Base-by-base conservation (phyloP, 2,329 filamentous ascomycete genomes). In the Alternaria brassicae region DNA sequence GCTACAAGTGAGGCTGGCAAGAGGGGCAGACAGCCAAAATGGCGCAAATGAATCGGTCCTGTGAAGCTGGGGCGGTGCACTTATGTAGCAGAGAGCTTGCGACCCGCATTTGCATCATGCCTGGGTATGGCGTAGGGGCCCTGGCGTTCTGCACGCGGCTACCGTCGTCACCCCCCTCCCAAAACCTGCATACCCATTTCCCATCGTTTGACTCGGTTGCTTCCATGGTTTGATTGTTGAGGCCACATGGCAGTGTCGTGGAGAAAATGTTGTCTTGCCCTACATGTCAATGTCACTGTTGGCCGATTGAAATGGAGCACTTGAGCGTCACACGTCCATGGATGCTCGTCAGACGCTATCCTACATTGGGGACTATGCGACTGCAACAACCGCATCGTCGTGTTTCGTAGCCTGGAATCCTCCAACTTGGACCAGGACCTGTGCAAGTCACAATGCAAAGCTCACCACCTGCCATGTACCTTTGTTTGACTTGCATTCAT, bases 101-200 rank as follows among this genome's bases (percentile, higher is more conserved):
- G 69, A 70, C 72, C 70, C 70, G 71, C 71, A 70, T 64, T 69
- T 70, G 70, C 69, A 71, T 69, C 69, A 69, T 68, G 61, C 55
- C 62, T 42, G 42, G 34, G 36, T 52, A 59, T 61, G 64, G 65
- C 62, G 61, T 64, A 66, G 51, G 62, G 61, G 65, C 63, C 67
- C 62, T 63, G 63, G 66, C 67, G 61, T 65, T 65, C 66, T 62
- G 67, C 67, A 65, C 66, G 68, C 64, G 55, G 62, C 66, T 66
- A 59, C 58, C 64, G 60, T 58, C 49, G 52, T 60, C 56, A 63
- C 28, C 12, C 44, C 49, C 61, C 58, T 56, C 40, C 34, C 53
- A 55, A 65, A 66, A 65, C 61, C 51, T 66, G 63, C 61, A 56
- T 48, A 36, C 28, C 44, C 21, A 48, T 15, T 55, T 62, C 32